Conservation (phyloP, 352 stramenopile species). For the Pythium phragmitis region DNA sequence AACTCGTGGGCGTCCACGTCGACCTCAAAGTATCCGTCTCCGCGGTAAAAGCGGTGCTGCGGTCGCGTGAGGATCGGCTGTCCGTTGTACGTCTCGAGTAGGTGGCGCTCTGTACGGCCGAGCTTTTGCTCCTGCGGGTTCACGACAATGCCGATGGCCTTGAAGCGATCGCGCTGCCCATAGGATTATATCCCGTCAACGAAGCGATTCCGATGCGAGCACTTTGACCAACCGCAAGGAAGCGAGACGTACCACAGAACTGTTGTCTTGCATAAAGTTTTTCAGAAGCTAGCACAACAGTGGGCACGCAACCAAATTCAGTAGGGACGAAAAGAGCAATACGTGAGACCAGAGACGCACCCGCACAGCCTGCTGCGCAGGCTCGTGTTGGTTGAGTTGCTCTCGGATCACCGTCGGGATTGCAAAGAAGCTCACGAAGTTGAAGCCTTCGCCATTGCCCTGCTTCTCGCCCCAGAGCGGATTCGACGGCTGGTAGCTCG, state of each 20-base stretch:
- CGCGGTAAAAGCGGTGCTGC: slow-evolving; percentile 73
- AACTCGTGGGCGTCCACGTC: slow-evolving; percentile 83
- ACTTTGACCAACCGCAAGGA: not conserved
- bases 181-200: not conserved
- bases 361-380: slow-evolving; percentile 48
- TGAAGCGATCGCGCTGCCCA: slow-evolving; percentile 70
- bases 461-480: slow-evolving; percentile 80
- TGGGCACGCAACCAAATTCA: not conserved
- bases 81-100: slow-evolving; percentile 83
- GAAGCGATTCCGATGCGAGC: too few relatives aligned
- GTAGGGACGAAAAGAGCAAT: not conserved
- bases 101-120: slow-evolving; percentile 64
- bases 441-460: slow-evolving; percentile 69
- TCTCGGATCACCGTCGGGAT: slow-evolving; percentile 56
- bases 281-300: slow-evolving; percentile 34
- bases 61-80: slow-evolving; percentile 79
- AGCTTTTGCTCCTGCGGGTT: slow-evolving; percentile 73
- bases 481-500: slow-evolving; percentile 82
- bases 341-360: slow-evolving; percentile 18
- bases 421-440: slow-evolving; percentile 80
- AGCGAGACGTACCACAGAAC: slow-evolving; percentile 25
- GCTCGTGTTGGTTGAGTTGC: slow-evolving; percentile 44
- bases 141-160: slow-evolving; percentile 79
- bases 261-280: slow-evolving; percentile 40
- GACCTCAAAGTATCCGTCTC: slow-evolving; percentile 78